Evolutionary conservation across 73 alveolate species (phyloP).

Genomic region (Urostyla sp.): DNA sequence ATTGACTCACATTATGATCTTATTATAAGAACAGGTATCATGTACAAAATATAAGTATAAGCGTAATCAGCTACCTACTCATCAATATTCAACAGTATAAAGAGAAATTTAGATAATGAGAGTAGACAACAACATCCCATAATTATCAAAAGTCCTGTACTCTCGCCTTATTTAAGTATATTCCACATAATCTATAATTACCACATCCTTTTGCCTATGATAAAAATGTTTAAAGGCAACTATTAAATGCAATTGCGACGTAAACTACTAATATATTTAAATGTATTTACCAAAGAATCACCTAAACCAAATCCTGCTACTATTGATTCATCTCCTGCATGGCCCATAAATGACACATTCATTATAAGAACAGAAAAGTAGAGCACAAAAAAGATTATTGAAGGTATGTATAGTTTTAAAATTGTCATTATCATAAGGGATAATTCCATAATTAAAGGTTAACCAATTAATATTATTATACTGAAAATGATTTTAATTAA

Average conservation of each 20-base stretch:
- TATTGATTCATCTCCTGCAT: conserved; percentile 16
- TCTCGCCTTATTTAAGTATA: conserved; percentile 23
- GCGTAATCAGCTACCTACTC: not conserved
- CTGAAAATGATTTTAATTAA: no score
- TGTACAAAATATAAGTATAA: no score
- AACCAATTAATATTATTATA: no score
- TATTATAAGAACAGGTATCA: not conserved
- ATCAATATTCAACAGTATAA: not conserved
- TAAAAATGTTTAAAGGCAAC: conserved; percentile 15
- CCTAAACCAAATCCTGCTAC: conserved; percentile 35
- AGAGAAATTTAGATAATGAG: not conserved
- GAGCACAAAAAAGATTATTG: no score
- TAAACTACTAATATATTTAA: not conserved
- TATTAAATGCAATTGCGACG: conserved; percentile 12
- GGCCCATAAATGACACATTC: no score
- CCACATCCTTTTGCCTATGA: conserved; percentile 22
- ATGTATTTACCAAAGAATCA: not conserved
- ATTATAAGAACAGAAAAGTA: no score
- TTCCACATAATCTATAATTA: conserved; percentile 26
- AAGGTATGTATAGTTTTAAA: no score
- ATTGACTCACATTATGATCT: not conserved
- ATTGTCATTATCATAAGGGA: no score
- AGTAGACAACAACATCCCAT: not conserved
- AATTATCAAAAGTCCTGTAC: not conserved
- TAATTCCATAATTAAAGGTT: no score